A percentile compares a stretch with the other conserved stretches of the same genome.
These are phyloP conservation scores for Suillus sp. DNA, from an alignment of 768 basidiomycete genomes.

Conservation along the genomic window DNA sequence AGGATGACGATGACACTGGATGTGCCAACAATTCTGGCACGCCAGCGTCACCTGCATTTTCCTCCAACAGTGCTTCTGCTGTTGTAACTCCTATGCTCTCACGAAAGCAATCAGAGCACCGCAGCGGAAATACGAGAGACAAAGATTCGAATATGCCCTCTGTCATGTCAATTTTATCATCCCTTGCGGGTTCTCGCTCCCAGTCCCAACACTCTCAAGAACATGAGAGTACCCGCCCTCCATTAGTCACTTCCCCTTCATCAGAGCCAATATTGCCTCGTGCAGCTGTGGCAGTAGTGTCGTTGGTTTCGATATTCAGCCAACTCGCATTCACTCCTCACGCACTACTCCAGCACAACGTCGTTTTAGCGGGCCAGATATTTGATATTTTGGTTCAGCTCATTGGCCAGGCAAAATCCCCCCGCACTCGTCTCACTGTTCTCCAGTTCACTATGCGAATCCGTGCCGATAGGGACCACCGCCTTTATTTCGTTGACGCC, in stretches of 20 bases:
- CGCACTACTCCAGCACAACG: constrained; percentile 46
- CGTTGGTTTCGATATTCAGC: constrained; percentile 66
- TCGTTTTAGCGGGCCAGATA: constrained; percentile 54
- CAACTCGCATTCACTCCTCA: constrained; percentile 73
- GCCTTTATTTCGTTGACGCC: constrained; percentile 66
- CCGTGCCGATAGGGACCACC: constrained; percentile 88
- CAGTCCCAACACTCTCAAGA: constrained; percentile 53
- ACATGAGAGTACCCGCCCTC: constrained; percentile 35
- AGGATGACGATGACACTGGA: constrained; percentile 46
- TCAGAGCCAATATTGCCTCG: constrained; percentile 40
- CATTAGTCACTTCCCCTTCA: constrained; percentile 28
- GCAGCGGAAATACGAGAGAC: constrained; percentile 44
- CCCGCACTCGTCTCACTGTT: constrained; percentile 65
- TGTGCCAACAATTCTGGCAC: constrained; percentile 43
- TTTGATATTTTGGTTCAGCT: constrained; percentile 55
- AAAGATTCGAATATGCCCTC: constrained; percentile 54
- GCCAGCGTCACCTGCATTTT: constrained; percentile 37
- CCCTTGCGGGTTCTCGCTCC: constrained; percentile 63
- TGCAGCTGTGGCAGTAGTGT: constrained; percentile 60
- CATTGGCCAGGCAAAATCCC: constrained; percentile 46
- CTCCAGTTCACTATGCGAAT: constrained; percentile 89
- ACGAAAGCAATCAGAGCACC: constrained; percentile 59
- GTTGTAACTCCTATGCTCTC: constrained; percentile 56
- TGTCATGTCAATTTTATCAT: constrained; percentile 66
- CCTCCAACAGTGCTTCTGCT: constrained; percentile 30